Evolutionary conservation across 2,329 filamentous ascomycete genomes (phyloP), one percentile per base, ranked within the genome.

Genomic region (Gyromitra esculenta): DNA sequence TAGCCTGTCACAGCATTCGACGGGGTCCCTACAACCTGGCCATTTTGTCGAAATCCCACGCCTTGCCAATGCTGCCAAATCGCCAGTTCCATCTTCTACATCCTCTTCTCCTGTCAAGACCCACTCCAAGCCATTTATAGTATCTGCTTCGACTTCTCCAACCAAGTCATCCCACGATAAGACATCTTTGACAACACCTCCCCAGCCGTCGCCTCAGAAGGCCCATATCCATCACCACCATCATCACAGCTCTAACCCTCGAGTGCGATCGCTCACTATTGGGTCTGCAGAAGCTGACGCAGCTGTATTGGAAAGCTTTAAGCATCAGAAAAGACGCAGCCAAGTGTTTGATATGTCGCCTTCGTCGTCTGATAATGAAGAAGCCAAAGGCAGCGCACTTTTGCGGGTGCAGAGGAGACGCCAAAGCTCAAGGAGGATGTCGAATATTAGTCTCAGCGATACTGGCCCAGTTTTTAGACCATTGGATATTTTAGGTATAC

Each of bases 311-410:
- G 88, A 92, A 73, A 84, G 86, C 11, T 89, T 91, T 56, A 86
- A 88, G 7, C 89, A 90, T 65, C 94, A 97, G 82, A 90, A 94
- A 81, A 97, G 96, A 50, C 89, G 94, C 80, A 98, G 95, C 82
- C 96, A 97, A 81, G 91, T 97, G 1, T 93, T 98, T 81, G 95
- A 98, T 82, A 92, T 97, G 84, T 99, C 96, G 1, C 96, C 96
- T 1, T 98, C 96, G 0, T 98, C 95, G 0, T 99, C 96, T 0
- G 96, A 99, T 82, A 99, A 97, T 76, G 96, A 99, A 84, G 94
- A 96, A 64, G 92, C 95, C 57, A 93, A 96, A 81, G 92, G 94
- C 6, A 97, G 94, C 82, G 94, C 92, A 63, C 86, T 98, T 9
- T 87, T 99, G 56, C 92, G 96, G 66, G 95, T 99, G 2, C 96